Evolutionary conservation across 371 early-diverging fungal species (phyloP).

Genomic region (Saksenaea vasiformis): DNA sequence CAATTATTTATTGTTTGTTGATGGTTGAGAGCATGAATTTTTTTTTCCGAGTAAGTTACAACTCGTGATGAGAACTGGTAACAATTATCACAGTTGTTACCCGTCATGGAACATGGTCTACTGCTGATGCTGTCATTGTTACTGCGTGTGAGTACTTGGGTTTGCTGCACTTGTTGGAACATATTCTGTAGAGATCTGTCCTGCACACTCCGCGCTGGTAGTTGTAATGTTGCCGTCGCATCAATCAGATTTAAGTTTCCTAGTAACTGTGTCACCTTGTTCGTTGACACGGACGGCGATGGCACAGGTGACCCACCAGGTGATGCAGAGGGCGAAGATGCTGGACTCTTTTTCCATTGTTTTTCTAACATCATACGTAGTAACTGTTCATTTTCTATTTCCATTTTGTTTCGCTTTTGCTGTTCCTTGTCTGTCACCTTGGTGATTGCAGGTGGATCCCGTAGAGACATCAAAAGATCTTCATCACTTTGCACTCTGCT

Average conservation of each 20-base stretch:
- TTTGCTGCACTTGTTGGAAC: background rate
- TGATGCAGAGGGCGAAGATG: slow-evolving; percentile 10
- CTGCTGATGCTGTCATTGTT: background rate
- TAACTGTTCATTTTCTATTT: slow-evolving; percentile 33
- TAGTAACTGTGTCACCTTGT: slow-evolving; percentile 4
- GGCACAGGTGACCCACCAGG: slow-evolving; percentile 23
- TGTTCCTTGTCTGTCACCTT: slow-evolving; percentile 24
- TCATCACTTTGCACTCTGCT: slow-evolving; percentile 9
- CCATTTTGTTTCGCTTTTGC: slow-evolving; percentile 25
- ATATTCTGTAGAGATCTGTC: background rate
- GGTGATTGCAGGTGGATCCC: background rate
- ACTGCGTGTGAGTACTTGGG: background rate
- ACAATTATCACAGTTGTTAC: no score
- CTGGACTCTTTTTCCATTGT: slow-evolving; percentile 11
- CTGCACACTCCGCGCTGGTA: slow-evolving; percentile 4
- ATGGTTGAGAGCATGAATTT: no score
- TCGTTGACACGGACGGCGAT: slow-evolving; percentile 15
- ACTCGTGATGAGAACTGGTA: no score
- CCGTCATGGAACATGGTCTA: no score
- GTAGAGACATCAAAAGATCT: background rate
- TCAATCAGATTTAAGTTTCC: slow-evolving; percentile 22
- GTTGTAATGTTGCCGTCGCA: slow-evolving; percentile 23
- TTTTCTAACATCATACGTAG: slow-evolving; percentile 37
- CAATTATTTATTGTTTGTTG: no score
- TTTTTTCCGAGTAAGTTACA: no score